Conservation (phyloP, 2,329 filamentous ascomycete species). For the Davidsoniella australis region DNA sequence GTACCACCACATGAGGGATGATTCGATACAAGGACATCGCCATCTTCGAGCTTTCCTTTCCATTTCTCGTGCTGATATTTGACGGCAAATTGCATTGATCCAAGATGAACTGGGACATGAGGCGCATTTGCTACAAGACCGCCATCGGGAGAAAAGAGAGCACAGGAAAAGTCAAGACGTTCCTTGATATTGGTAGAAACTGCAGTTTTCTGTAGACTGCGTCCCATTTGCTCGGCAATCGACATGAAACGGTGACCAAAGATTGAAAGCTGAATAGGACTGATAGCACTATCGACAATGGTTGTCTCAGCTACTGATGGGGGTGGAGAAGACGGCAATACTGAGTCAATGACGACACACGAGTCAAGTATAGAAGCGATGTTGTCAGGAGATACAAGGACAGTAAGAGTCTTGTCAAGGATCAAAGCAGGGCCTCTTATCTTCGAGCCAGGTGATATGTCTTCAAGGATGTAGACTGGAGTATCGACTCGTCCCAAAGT, state of each 20-base stretch:
- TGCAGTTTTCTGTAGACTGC: slow-evolving; percentile 62
- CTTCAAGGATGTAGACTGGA: slow-evolving; percentile 65
- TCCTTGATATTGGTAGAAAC: slow-evolving; percentile 74
- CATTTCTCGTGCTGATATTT: slow-evolving; percentile 63
- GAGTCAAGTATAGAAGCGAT: slow-evolving; percentile 65
- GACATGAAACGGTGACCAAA: slow-evolving; percentile 76
- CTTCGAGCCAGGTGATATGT: slow-evolving; percentile 54
- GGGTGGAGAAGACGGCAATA: not conserved
- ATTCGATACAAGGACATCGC: slow-evolving; percentile 70
- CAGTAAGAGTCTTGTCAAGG: slow-evolving; percentile 77
- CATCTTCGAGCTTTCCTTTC: slow-evolving; percentile 58
- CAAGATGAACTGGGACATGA: slow-evolving; percentile 64
- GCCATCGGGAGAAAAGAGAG: slow-evolving; percentile 59
- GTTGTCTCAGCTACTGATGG: not conserved
- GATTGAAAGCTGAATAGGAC: slow-evolving; percentile 63
- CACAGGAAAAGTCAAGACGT: slow-evolving; percentile 66
- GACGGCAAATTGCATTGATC: slow-evolving; percentile 70
- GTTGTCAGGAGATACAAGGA: slow-evolving; percentile 68
- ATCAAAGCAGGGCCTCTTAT: slow-evolving; percentile 71
- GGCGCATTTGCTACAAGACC: slow-evolving; percentile 65
- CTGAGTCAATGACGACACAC: slow-evolving; percentile 68
- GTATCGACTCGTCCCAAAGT: slow-evolving; percentile 52
- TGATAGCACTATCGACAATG: slow-evolving; percentile 18
- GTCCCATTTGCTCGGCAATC: slow-evolving; percentile 72
- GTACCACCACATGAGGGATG: slow-evolving; percentile 73